Conservation (phyloP, 768 basidiomycete species). For the Boletus insuetus region DNA sequence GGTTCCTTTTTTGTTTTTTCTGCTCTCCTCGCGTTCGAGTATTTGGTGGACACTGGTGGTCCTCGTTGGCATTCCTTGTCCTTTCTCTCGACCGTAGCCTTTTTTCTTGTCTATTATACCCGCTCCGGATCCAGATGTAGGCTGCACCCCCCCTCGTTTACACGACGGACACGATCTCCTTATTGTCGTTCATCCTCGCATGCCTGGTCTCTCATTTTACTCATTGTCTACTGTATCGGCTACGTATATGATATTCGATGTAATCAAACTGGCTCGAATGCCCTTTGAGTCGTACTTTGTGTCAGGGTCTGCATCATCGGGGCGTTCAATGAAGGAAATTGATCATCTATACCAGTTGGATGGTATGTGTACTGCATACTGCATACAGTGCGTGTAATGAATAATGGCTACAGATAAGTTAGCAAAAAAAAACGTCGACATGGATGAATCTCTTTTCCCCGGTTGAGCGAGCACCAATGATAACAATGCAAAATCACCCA, state of each 20-base stretch:
- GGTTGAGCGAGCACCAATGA: conserved; percentile 9
- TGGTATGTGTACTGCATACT: background rate
- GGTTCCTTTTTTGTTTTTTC: no score
- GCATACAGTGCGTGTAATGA: background rate
- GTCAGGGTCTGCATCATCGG: no score
- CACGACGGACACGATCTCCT: background rate
- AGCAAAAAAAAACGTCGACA: background rate
- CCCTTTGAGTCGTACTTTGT: no score
- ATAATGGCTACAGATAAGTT: conserved; percentile 3
- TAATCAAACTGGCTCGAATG: conserved; percentile 16
- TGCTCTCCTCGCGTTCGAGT: no score
- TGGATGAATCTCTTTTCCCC: background rate
- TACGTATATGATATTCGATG: conserved; percentile 29
- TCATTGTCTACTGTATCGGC: conserved; percentile 23
- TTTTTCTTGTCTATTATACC: conserved; percentile 8
- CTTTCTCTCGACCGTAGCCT: background rate
- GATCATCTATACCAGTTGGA: conserved; percentile 11
- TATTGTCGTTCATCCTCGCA: conserved; percentile 10
- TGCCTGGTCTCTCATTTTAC: background rate
- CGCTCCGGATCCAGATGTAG: conserved; percentile 17
- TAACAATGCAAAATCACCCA: background rate
- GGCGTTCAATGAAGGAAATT: no score
- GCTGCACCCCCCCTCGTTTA: background rate
- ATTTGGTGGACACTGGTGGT: no score
- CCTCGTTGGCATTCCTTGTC: background rate